Evolutionary conservation across 176 grass and related monocot genomes (phyloP), one percentile per base, ranked within the genome.

Genomic region (Calamus simplicifolius): DNA sequence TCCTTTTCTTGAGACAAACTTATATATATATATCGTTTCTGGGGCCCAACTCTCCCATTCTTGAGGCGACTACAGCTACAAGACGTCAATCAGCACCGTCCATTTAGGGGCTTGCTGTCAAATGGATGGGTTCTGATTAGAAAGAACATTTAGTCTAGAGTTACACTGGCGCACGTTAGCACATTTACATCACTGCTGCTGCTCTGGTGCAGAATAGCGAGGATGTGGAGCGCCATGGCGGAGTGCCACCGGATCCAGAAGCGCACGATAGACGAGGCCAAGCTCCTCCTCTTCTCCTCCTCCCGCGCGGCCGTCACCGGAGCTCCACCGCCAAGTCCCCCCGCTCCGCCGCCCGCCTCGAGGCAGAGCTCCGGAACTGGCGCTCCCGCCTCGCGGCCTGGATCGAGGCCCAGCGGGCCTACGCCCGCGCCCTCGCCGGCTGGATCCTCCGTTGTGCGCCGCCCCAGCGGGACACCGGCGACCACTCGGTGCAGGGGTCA

Each of bases 161-260:
- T 17, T 4, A 28, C 48, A 5, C 16, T 12, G n/a, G 5, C 18
- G 0, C n/a, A 28, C 6, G 21, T 18, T 3, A 0, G 23, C 4
- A 18, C 8, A 10, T 43, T 13, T 43, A 43, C 35, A 3, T 43
- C 7, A 43, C 2, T 0, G 35, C 35, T 0, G 35, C 12, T 43
- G 43, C 23, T 8, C 7, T 50, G 49, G 10, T 18, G 27, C 56
- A 86, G 83, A 66, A 67, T 96, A 51, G 75, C 80, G 10, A 84
- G 62, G 54, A 81, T 90, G 66, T 96, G 92, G 92, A 48, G 72
- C 16, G 70, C 72, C 54, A 90, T 89, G 38, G 57, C 77, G 3
- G 81, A 85, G 18, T 76, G 78, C n/a, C 92, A 97, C 54, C 60
- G 80, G 38, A 85, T 68, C 61, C 89, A 90, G 73, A 97, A 82